A percentile compares a stretch with the other conserved stretches of the same genome.
Evolutionary conservation across 2,329 filamentous ascomycete genomes (phyloP).

Genomic region (Microascus cirrosus): DNA sequence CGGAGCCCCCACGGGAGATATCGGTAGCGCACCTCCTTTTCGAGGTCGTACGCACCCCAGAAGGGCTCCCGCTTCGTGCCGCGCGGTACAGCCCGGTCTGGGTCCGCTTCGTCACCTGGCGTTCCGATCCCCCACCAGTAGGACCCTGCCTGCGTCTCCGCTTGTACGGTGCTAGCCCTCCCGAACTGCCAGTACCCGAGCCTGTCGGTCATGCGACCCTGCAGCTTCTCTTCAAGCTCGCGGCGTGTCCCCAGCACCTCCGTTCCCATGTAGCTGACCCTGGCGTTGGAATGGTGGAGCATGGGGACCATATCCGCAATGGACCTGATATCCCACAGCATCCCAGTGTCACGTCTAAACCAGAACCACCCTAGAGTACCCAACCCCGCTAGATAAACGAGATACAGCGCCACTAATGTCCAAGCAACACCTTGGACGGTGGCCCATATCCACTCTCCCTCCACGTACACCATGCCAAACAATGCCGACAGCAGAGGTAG

Average conservation of each 20-base stretch:
- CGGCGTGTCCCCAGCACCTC: constrained; percentile 45
- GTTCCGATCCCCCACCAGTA: constrained; percentile 71
- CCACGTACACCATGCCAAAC: constrained; percentile 53
- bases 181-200: constrained; percentile 70
- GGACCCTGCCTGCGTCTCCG: constrained; percentile 47
- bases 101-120: constrained; percentile 1
- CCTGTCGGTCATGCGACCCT: constrained; percentile 50
- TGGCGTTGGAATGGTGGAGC: constrained; percentile 68
- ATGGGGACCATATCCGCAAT: constrained; percentile 72
- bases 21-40: constrained; percentile 28
- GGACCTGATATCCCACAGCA: constrained; percentile 76
- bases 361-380: constrained; percentile 50
- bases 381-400: constrained; percentile 49
- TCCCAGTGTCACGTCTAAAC: constrained; percentile 53
- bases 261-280: constrained; percentile 59
- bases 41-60: not conserved
- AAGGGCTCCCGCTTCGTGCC: not conserved
- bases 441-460: constrained; percentile 65
- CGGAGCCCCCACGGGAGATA: constrained; percentile 71
- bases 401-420: constrained; percentile 65
- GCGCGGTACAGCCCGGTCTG: not conserved
- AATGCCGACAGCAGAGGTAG: constrained; percentile 71
- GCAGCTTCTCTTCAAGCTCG: constrained; percentile 40
- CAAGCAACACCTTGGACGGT: constrained; percentile 69
- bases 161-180: constrained; percentile 19